Evolutionary conservation across 331 rosid genomes (phyloP), one percentile per base, ranked within the genome.

Genomic region (Malus hybrid): DNA sequence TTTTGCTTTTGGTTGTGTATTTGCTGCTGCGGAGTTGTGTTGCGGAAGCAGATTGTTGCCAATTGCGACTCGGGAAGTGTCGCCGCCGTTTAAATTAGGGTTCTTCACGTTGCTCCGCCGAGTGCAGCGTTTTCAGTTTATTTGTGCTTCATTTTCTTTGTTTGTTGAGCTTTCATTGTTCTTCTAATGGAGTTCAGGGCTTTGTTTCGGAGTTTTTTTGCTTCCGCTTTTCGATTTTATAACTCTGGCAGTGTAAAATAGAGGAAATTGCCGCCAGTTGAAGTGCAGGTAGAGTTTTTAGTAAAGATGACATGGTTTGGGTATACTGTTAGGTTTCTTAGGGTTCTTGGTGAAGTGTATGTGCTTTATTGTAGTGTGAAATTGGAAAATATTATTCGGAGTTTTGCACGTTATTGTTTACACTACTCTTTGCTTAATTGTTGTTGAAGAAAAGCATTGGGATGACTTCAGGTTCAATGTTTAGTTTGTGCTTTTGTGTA

Each of bases 31-130:
- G 14, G 69, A 82, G 76, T 67, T 80, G 84, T 48, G 36, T 69
- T 31, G 70, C 8, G 14, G 78, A 36, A 13, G 44, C 31, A 60
- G 76, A 83, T 82, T 80, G 68, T 31, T 52, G 69, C 55, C 27
- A 69, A 73, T 68, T 81, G 62, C 20, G 24, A 18, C 65, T 48
- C n/a, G 20, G 57, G 50, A 31, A 28, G 80, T 52, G 10, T 42
- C 22, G 14, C 57, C 7, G 55, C 22, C 4, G 36, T 36, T 24
- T 72, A 65, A 76, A 81, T 74, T 71, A 82, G 80, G 85, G 85
- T 77, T 77, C 54, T 60, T 60, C 31, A 18, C 27, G 31, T 33
- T 76, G 9, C 29, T 2, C 20, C 60, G 20, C 22, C 11, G 22
- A 24, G 2, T 20, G 24, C 28, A 20, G 75, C 15, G 55, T 62